Percentiles rank a stretch among this genome's conserved stretches.
phyloP scores from a whole-genome alignment of 148 eudicot genomes.

The Arbutus unedo region DNA sequence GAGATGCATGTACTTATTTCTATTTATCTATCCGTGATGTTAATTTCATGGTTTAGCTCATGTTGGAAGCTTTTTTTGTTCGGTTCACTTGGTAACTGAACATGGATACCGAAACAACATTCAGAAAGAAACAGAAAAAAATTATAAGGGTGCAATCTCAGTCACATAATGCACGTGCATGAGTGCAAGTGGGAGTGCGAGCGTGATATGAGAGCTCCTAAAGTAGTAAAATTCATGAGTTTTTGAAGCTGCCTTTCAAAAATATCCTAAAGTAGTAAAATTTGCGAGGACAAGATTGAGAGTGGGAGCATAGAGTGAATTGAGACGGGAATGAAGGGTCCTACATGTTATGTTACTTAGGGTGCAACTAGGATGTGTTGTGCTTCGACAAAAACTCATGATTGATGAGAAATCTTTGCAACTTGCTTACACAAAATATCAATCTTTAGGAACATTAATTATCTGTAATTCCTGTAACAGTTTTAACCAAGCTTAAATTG shows the following conservation, averaged over 20 bases:
- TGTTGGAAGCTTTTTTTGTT: background rate
- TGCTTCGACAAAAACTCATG: background rate
- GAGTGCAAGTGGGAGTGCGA: no score
- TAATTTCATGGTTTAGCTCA: background rate
- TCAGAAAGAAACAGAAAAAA: background rate
- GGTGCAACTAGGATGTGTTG: no score
- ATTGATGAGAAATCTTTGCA: background rate
- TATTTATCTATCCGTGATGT: background rate
- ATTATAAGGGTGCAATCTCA: no score
- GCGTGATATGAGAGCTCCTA: no score
- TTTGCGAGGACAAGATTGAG: no score
- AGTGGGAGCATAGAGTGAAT: no score
- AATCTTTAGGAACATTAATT: background rate
- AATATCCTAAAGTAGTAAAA: no score
- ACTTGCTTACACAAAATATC: background rate
- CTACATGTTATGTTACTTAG: no score
- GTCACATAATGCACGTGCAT: no score
- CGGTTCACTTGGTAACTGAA: background rate
- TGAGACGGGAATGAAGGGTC: no score
- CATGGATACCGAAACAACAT: background rate
- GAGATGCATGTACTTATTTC: background rate
- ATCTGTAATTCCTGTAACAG: background rate
- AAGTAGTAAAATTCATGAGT: no score
- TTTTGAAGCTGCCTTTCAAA: no score
- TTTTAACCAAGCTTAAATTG: background rate